Conservation (phyloP, 179 eudicot species). For the Heliamphora pulchella region DNA sequence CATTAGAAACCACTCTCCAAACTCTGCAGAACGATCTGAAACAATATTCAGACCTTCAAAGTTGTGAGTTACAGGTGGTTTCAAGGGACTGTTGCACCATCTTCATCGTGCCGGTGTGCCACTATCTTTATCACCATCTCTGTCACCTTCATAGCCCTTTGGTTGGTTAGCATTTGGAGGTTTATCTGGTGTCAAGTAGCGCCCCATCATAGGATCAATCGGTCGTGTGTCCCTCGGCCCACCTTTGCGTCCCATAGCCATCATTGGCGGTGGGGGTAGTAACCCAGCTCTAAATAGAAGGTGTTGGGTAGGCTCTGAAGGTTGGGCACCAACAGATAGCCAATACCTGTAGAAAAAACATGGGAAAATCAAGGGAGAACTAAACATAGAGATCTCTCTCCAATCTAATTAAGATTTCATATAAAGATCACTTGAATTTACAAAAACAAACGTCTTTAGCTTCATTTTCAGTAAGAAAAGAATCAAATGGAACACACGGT, state of each 20-base stretch:
- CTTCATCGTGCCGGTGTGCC: constrained; percentile 11
- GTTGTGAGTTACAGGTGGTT: neutral
- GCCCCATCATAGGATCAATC: constrained; percentile 74
- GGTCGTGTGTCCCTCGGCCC: constrained; percentile 79
- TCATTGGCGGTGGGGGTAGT: constrained; percentile 94
- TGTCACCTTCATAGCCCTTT: constrained; percentile 24
- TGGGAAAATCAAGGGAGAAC: neutral
- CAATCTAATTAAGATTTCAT: no score
- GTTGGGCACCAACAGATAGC: constrained; percentile 96
- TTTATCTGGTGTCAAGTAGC: constrained; percentile 39
- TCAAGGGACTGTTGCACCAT: neutral
- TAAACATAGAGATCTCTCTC: no score
- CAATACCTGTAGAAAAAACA: constrained; percentile 52
- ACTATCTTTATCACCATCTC: constrained; percentile 17
- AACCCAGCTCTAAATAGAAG: constrained; percentile 79
- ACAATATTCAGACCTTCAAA: no score
- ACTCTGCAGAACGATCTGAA: no score
- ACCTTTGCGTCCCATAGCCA: constrained; percentile 84
- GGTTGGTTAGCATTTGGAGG: constrained; percentile 21
- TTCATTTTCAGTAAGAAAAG: no score
- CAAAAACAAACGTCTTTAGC: no score
- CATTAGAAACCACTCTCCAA: no score
- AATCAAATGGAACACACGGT: no score
- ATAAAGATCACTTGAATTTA: no score
- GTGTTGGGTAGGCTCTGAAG: constrained; percentile 82